These are phyloP conservation scores for Pythium aristosporum DNA, from an alignment of 352 stramenopile genomes.

Conservation along the genomic window DNA sequence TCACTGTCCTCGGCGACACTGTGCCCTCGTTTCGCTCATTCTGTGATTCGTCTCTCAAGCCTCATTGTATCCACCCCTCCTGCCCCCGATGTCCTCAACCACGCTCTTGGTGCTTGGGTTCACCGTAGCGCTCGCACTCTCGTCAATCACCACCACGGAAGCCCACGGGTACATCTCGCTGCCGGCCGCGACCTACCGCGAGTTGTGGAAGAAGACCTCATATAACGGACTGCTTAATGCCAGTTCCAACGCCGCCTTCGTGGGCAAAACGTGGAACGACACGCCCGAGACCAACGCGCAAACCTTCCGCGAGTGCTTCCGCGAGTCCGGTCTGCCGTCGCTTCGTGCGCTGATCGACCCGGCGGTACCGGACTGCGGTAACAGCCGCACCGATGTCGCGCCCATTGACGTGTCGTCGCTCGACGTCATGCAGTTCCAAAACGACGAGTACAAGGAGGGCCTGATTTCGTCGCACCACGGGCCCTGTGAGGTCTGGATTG, in stretches of 20 bases:
- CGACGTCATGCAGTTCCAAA: constrained; percentile 31
- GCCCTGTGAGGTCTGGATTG: constrained; percentile 43
- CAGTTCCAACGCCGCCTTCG: constrained; percentile 27
- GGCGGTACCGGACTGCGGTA: constrained; percentile 28
- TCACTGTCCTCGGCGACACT: too few species aligned
- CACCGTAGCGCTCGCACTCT: not conserved
- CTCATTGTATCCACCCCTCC: not conserved
- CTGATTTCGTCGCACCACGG: constrained; percentile 40
- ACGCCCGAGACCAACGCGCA: constrained; percentile 32
- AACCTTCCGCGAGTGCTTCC: constrained; percentile 31
- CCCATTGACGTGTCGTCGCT: constrained; percentile 29
- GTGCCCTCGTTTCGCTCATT: constrained; percentile 13
- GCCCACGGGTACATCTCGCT: constrained; percentile 39
- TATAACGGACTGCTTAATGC: constrained; percentile 25
- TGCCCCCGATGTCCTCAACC: not conserved
- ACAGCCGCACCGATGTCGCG: constrained; percentile 33
- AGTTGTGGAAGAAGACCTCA: constrained; percentile 33
- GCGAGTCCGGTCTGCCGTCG: constrained; percentile 14
- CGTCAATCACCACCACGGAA: not conserved
- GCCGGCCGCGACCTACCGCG: constrained; percentile 29
- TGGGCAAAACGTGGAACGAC: constrained; percentile 35
- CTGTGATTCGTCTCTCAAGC: constrained; percentile 15
- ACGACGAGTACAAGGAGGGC: constrained; percentile 34
- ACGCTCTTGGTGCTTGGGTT: not conserved
- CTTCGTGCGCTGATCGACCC: constrained; percentile 28